Evolutionary conservation across 2,329 filamentous ascomycete genomes (phyloP).

Genomic region (Triangularia setosa): DNA sequence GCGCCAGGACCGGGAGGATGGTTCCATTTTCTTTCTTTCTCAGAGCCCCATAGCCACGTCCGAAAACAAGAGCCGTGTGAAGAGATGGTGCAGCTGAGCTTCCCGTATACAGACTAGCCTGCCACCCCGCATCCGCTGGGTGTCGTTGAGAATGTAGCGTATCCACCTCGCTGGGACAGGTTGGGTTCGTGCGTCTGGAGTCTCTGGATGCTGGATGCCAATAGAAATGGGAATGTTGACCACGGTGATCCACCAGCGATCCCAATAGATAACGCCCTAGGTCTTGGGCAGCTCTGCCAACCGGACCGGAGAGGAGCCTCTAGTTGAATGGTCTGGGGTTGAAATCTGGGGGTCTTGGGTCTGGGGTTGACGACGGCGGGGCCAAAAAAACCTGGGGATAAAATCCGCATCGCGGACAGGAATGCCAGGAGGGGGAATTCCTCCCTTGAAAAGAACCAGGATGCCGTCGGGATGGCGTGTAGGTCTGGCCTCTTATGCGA

Average conservation of each 20-base stretch:
- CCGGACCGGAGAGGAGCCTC: background rate
- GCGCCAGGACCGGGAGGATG: conserved; percentile 1
- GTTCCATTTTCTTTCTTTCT: conserved; percentile 19
- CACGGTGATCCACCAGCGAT: background rate
- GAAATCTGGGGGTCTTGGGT: conserved; percentile 1
- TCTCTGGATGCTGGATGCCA: conserved; percentile 1
- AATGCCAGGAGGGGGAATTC: background rate
- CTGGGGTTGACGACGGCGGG: background rate
- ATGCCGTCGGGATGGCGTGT: background rate
- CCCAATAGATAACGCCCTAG: background rate
- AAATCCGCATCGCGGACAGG: background rate
- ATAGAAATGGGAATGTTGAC: background rate
- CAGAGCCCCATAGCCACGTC: conserved; percentile 13
- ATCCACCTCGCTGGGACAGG: conserved; percentile 20
- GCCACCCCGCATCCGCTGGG: conserved; percentile 15
- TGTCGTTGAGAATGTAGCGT: conserved; percentile 10
- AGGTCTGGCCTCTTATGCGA: conserved; percentile 1
- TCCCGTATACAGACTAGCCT: conserved; percentile 19
- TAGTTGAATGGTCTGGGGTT: background rate
- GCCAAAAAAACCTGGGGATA: conserved; percentile 4
- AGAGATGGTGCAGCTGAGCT: conserved; percentile 16
- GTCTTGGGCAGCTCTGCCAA: conserved; percentile 3
- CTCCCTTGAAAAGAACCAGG: background rate
- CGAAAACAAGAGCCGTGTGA: conserved; percentile 24
- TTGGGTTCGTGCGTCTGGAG: background rate